A percentile compares a stretch with the other conserved stretches of the same genome.
phyloP scores from a whole-genome alignment of 2,329 filamentous ascomycete genomes.

The Mycosphaerella sp. region DNA sequence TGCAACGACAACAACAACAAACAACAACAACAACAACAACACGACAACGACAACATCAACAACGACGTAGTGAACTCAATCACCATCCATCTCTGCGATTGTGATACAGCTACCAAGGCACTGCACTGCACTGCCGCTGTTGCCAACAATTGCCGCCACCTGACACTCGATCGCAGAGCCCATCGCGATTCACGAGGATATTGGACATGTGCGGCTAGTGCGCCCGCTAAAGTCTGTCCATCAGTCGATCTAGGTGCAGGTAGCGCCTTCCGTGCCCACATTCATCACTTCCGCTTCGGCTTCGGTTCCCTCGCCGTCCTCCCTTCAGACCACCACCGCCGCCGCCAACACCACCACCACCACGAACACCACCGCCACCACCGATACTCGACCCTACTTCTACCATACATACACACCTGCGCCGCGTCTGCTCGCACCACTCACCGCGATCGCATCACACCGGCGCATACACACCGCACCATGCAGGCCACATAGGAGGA shows the following conservation, averaged over 20 bases:
- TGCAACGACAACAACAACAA: no score
- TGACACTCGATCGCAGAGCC: conserved; percentile 7
- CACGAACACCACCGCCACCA: background rate
- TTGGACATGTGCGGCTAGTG: background rate
- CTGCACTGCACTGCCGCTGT: background rate
- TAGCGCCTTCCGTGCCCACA: background rate
- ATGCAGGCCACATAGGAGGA: conserved; percentile 6
- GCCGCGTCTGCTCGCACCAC: background rate
- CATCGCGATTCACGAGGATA: background rate
- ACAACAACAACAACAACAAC: no score
- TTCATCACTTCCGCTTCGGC: background rate
- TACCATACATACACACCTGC: background rate
- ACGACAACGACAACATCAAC: background rate
- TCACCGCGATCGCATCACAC: background rate
- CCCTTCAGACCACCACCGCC: background rate
- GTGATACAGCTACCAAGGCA: background rate
- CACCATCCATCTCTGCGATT: background rate
- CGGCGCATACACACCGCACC: conserved; percentile 1
- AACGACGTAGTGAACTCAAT: background rate
- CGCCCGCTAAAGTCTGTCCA: no score
- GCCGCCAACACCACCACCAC: background rate
- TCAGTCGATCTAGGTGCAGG: no score
- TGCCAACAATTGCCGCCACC: background rate
- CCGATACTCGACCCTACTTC: background rate
- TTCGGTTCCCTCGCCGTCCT: background rate